phyloP scores from a whole-genome alignment of 148 eudicot genomes.

The Vaccinium macrocarpon region DNA sequence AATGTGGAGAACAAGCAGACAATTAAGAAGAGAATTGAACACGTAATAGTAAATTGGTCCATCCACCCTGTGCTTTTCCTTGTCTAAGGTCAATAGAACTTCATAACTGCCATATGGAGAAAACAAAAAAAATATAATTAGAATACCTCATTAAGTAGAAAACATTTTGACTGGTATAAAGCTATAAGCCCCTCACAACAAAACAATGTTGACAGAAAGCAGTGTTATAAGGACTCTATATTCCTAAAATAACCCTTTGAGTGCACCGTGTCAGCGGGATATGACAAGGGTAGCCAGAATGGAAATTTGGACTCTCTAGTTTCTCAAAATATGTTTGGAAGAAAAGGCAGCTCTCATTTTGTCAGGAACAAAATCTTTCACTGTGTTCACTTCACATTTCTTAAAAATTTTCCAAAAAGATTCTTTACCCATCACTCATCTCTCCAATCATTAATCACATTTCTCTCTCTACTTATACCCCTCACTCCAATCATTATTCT shows the following conservation, averaged over 20 bases:
- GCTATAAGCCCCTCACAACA: background rate
- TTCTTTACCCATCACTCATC: too few relatives aligned
- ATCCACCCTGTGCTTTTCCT: constrained; percentile 60
- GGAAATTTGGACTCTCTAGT: background rate
- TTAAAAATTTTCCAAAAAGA: too few relatives aligned
- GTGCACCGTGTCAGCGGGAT: background rate
- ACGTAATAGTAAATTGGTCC: constrained; percentile 88
- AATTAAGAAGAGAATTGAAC: constrained; percentile 78
- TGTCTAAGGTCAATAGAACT: constrained; percentile 66
- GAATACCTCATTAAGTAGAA: background rate
- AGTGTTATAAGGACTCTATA: background rate
- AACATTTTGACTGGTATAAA: background rate
- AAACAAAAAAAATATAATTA: background rate
- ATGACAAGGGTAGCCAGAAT: background rate
- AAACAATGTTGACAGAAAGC: background rate
- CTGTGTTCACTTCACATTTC: too few relatives aligned
- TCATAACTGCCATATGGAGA: constrained; percentile 64
- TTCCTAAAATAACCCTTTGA: background rate
- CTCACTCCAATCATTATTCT: too few relatives aligned
- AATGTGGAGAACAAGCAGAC: constrained; percentile 81
- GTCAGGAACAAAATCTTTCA: background rate
- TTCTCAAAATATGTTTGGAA: background rate
- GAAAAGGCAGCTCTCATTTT: background rate
- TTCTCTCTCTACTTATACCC: too few relatives aligned
- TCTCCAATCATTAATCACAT: too few relatives aligned